Conservation (phyloP, 306 rosid genomes). For the Pterocarpus santalinus region DNA sequence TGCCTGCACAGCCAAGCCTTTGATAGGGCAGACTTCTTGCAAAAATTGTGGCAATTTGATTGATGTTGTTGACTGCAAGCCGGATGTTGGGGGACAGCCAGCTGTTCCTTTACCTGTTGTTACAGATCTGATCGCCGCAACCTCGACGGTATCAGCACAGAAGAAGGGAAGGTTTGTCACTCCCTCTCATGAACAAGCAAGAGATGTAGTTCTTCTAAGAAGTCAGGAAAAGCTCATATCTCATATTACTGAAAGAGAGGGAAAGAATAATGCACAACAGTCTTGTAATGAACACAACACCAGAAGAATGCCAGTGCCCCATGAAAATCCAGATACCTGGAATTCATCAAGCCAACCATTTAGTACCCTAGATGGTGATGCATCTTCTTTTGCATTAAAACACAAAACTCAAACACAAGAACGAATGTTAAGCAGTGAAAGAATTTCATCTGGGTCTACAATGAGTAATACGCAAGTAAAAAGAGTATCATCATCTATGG, state of each 20-base stretch:
- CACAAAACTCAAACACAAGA: conserved; percentile 59
- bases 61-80: conserved; percentile 57
- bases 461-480: conserved; percentile 54
- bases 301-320: conserved; percentile 51
- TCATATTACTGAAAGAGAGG: conserved; percentile 54
- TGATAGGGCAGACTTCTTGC: conserved; percentile 70
- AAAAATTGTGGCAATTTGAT: conserved; percentile 68
- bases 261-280: conserved; percentile 24
- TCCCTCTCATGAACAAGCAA: conserved; percentile 55
- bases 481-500: conserved; percentile 62
- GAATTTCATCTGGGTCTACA: conserved; percentile 56
- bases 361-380: conserved; percentile 51
- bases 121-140: conserved; percentile 51
- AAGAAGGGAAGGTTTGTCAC: conserved; percentile 48
- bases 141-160: conserved; percentile 53
- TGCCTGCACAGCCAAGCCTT: conserved; percentile 47
- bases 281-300: conserved; percentile 45
- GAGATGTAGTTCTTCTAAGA: conserved; percentile 53
- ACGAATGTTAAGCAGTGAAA: conserved; percentile 52
- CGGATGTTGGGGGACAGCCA: conserved; percentile 50
- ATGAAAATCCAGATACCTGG: conserved; percentile 58
- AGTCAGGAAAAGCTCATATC: conserved; percentile 46
- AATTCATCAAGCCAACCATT: conserved; percentile 51
- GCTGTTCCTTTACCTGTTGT: conserved; percentile 43
- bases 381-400: conserved; percentile 54